A percentile compares a stretch with the other conserved stretches of the same genome.
These are phyloP conservation scores for Tylopilus rubrobrunneus DNA, from an alignment of 768 basidiomycete genomes.

Conservation along the genomic window DNA sequence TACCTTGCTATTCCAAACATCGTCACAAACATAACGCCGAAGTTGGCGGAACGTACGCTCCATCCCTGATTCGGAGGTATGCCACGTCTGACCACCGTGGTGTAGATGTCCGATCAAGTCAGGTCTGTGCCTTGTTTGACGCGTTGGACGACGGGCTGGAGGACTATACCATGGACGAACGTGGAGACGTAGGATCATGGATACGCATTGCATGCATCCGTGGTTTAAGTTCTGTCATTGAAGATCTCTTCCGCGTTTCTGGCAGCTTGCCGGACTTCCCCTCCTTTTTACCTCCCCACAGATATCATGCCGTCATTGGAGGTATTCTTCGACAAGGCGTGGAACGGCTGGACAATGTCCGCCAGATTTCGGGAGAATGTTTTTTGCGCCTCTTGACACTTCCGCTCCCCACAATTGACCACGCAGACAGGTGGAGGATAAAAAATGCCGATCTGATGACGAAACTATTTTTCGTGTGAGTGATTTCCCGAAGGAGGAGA, in stretches of 20 bases:
- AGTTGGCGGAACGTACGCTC: conserved; percentile 43
- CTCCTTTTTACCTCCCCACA: conserved; percentile 56
- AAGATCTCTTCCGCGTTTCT: conserved; percentile 47
- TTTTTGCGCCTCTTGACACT: conserved; percentile 50
- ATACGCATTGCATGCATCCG: conserved; percentile 75
- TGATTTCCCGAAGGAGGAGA: conserved; percentile 1
- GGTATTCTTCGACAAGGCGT: conserved; percentile 85
- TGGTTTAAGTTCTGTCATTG: conserved; percentile 54
- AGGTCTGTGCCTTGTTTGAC: conserved; percentile 48
- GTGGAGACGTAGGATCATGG: conserved; percentile 98
- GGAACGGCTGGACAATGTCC: conserved; percentile 87
- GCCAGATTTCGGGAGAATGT: conserved; percentile 71
- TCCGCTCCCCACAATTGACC: conserved; percentile 39
- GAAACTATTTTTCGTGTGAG: conserved; percentile 53
- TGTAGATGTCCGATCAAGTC: conserved; percentile 46
- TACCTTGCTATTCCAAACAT: conserved; percentile 45
- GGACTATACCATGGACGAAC: conserved; percentile 91
- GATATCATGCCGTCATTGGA: conserved; percentile 54
- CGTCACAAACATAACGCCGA: conserved; percentile 40
- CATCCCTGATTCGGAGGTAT: conserved; percentile 8
- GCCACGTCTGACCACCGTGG: conserved; percentile 9
- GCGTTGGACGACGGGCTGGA: conserved; percentile 67
- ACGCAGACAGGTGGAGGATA: conserved; percentile 49
- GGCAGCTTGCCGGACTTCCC: conserved; percentile 41
- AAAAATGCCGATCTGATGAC: conserved; percentile 44